phyloP scores from a whole-genome alignment of 352 stramenopile species.

The Globisporangium ultimum region DNA sequence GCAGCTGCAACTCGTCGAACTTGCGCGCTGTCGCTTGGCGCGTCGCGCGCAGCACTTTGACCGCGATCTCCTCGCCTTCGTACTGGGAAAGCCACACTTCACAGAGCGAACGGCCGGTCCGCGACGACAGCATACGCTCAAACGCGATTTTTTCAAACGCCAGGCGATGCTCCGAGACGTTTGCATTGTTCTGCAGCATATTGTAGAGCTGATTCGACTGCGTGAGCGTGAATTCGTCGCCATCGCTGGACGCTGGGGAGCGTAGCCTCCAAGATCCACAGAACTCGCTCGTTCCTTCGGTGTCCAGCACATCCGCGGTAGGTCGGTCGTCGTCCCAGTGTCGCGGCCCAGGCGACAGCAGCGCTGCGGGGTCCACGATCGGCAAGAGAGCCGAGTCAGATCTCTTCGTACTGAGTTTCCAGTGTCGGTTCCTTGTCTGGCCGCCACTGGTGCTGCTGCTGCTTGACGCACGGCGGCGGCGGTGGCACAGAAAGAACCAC shows the following conservation, averaged over 20 bases:
- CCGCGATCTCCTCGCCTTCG: constrained; percentile 35
- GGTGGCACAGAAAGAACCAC: constrained; percentile 12
- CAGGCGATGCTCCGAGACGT: constrained; percentile 23
- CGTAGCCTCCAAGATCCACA: too few relatives aligned
- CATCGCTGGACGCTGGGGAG: too few relatives aligned
- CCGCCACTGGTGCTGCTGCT: too few relatives aligned
- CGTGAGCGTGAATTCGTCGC: constrained; percentile 6
- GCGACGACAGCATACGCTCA: constrained; percentile 17
- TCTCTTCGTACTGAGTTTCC: constrained; percentile 1
- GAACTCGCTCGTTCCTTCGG: constrained; percentile 1
- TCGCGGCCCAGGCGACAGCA: constrained; percentile 12
- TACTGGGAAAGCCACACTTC: constrained; percentile 35
- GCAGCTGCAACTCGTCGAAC: constrained; percentile 24
- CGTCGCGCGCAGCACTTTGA: constrained; percentile 24
- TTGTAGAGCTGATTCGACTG: constrained; percentile 25
- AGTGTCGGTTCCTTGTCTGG: not conserved
- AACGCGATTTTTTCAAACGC: constrained; percentile 42
- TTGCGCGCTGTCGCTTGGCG: not conserved
- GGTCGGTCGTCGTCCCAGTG: not conserved
- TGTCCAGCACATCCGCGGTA: too few relatives aligned
- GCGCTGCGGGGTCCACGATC: not conserved
- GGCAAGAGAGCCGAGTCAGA: constrained; percentile 5
- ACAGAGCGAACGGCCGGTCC: constrained; percentile 5
- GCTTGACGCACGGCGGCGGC: not conserved
- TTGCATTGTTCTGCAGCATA: constrained; percentile 22